Evolutionary conservation across 2,329 filamentous ascomycete genomes (phyloP).

Genomic region (Talaromyces sp.): DNA sequence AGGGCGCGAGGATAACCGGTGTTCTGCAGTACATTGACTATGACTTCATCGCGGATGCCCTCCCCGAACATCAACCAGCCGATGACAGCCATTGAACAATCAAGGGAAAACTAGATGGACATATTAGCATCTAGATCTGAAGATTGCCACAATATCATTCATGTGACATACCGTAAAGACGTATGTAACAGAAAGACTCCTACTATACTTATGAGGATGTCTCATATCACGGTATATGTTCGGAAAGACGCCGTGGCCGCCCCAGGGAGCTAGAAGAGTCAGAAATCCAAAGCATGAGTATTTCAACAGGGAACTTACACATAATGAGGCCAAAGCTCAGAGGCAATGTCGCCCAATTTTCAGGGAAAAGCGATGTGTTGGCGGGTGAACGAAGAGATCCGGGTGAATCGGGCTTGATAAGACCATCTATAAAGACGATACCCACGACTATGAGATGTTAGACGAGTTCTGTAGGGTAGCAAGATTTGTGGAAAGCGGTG

Average conservation of each 20-base stretch:
- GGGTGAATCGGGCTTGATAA: constrained; percentile 72
- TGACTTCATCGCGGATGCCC: constrained; percentile 80
- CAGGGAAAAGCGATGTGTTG: constrained; percentile 73
- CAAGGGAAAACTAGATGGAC: constrained; percentile 63
- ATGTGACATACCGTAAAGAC: constrained; percentile 63
- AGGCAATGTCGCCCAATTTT: constrained; percentile 81
- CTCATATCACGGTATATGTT: constrained; percentile 78
- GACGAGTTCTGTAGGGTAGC: constrained; percentile 11
- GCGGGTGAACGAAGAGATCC: constrained; percentile 82
- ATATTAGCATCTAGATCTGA: background rate
- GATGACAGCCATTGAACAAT: constrained; percentile 74
- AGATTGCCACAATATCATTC: background rate
- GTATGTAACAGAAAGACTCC: constrained; percentile 75
- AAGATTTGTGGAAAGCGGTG: background rate
- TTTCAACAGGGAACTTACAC: too few species aligned
- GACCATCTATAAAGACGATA: constrained; percentile 79
- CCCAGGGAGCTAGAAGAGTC: constrained; percentile 55
- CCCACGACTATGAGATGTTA: constrained; percentile 62
- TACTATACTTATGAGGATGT: constrained; percentile 75
- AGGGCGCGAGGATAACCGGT: constrained; percentile 69
- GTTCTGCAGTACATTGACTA: constrained; percentile 77
- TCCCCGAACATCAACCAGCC: constrained; percentile 95
- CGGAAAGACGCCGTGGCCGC: constrained; percentile 72
- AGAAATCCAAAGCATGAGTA: too few species aligned
- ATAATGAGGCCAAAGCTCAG: constrained; percentile 87